Evolutionary conservation across 2,329 filamentous ascomycete species (phyloP), one percentile per base, ranked within the genome.

Genomic region (Chalaropsis ovoidea): DNA sequence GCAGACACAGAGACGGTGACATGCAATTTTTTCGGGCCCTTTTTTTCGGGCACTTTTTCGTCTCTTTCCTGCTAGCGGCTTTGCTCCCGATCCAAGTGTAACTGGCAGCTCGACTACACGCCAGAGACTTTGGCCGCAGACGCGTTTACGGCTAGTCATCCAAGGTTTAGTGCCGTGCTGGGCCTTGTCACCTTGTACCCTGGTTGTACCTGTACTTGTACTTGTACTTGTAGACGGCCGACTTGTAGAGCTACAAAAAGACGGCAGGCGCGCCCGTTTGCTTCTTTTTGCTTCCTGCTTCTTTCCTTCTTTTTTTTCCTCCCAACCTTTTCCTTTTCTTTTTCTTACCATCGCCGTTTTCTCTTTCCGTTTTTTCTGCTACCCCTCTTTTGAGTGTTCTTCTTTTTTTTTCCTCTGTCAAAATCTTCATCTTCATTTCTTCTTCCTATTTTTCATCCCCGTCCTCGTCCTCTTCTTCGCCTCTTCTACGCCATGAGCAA

Each of bases 401-500:
- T n/a, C n/a, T n/a, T 5, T 11, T 42, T 19, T 24, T 15, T 52
- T 4, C 19, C 19, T 43, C 17, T 60, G 15, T n/a, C n/a, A n/a
- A n/a, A 7, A 31, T 3, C 31, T 31, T 31, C 6, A 60, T 60
- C 49, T 39, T 54, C 42, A 31, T 6, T 31, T 31, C 6, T 62
- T 60, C 49, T 39, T 54, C 42, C 49, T 61, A 63, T 66, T 67
- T 13, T 67, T 56, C 27, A 42, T 63, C 35, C 62, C n/a, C 54
- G 49, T 65, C 24, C 67, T 61, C 66, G n/a, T 65, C 31, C 31
- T 43, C 61, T 61, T 60, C 24, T 17, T 10, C 45, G n/a, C 31
- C 31, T n/a, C 31, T 54, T 54, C 24, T 6, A 27, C 41, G 31
- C 31, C 19, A 66, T 66, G 89, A 87, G 87, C 81, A 86, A 70